Evolutionary conservation across 345 rosid species (phyloP).

Genomic region (Heritiera fomes): DNA sequence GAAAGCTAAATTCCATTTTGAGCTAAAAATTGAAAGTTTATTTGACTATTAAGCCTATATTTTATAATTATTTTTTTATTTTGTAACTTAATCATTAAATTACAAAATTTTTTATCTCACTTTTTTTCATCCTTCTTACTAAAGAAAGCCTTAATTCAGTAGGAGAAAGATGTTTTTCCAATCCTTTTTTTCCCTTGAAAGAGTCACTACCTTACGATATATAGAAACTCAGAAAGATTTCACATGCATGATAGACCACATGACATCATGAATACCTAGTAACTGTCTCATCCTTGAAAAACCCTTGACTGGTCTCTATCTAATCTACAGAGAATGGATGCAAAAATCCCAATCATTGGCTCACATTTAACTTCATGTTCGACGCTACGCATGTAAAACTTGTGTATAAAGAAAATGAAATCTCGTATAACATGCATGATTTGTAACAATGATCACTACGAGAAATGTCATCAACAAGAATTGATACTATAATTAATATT

Average conservation of each 20-base stretch:
- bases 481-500: neutral
- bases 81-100: no score
- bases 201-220: no score
- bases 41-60: no score
- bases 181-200: no score
- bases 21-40: no score
- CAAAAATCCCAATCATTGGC: neutral
- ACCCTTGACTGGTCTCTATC: neutral
- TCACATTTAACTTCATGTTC: neutral
- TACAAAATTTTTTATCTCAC: no score
- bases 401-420: neutral
- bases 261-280: neutral
- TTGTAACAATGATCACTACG: neutral
- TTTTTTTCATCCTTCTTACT: no score
- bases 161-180: no score
- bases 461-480: neutral
- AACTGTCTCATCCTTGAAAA: neutral
- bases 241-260: neutral
- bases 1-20: no score
- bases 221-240: neutral
- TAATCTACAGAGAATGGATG: neutral
- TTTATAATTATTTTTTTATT: no score
- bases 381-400: no score
- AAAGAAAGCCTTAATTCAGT: no score
- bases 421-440: neutral